Percentiles rank a stretch among this genome's conserved stretches.
phyloP scores from a whole-genome alignment of 2,329 filamentous ascomycete genomes.

The Basipetospora chlamydospora region DNA sequence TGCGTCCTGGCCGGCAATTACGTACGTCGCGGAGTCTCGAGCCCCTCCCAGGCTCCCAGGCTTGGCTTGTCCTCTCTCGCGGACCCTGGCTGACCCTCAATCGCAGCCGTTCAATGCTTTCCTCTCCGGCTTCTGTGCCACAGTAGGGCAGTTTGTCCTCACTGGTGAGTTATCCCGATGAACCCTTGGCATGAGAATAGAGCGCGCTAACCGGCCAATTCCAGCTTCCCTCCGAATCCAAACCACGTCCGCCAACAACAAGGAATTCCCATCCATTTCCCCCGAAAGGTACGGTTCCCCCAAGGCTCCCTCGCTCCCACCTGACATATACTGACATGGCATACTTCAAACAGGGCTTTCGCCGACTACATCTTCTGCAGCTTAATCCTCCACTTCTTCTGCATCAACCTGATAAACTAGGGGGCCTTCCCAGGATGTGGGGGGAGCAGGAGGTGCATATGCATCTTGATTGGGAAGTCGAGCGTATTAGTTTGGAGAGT shows the following conservation, averaged over 20 bases:
- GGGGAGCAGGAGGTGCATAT: too few species aligned
- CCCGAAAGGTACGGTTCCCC: conserved; percentile 54
- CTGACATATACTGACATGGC: neutral
- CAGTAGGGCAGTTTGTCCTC: conserved; percentile 93
- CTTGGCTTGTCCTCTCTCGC: too few species aligned
- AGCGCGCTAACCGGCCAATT: neutral
- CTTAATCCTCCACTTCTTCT: conserved; percentile 95
- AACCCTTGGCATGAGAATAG: neutral
- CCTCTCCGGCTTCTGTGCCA: conserved; percentile 83
- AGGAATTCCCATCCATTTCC: conserved; percentile 61
- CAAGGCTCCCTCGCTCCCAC: neutral
- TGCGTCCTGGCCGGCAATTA: conserved; percentile 88
- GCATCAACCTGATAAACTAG: conserved; percentile 98
- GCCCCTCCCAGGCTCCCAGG: too few species aligned
- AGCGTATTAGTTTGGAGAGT: neutral
- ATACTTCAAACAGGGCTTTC: conserved; percentile 54
- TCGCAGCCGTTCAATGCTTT: conserved; percentile 96
- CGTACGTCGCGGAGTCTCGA: too few species aligned
- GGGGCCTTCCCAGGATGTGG: conserved; percentile 2
- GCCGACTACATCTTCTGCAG: conserved; percentile 93
- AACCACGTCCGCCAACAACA: conserved; percentile 69
- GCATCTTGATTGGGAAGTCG: too few species aligned
- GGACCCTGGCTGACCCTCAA: conserved; percentile 12
- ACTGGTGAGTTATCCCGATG: conserved; percentile 46
- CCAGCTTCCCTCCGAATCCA: conserved; percentile 72